These are phyloP conservation scores for Termitomyces sp. DNA, from an alignment of 768 basidiomycete genomes.

Conservation along the genomic window DNA sequence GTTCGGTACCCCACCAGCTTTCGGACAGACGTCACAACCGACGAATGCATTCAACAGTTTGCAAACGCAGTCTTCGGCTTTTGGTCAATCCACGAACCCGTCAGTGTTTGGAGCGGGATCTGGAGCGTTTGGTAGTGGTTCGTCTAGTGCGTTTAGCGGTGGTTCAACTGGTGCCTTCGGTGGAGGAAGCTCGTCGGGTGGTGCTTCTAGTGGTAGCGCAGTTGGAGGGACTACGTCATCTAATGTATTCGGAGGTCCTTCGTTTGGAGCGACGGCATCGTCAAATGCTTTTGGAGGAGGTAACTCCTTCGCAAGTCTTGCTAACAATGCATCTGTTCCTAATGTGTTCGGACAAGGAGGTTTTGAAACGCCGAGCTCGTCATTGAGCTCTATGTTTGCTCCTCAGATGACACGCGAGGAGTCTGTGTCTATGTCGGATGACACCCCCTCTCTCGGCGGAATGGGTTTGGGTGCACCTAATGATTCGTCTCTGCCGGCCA, in stretches of 20 bases:
- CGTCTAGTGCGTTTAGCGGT: constrained; percentile 16
- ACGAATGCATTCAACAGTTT: constrained; percentile 15
- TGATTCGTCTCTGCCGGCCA: constrained; percentile 20
- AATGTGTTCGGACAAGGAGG: constrained; percentile 23
- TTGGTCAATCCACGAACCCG: constrained; percentile 9
- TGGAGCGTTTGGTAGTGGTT: not conserved
- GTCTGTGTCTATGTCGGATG: constrained; percentile 44
- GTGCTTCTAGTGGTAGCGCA: constrained; percentile 16
- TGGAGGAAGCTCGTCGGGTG: constrained; percentile 2
- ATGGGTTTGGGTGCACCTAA: constrained; percentile 18
- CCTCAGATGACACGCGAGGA: constrained; percentile 35
- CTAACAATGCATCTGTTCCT: constrained; percentile 4
- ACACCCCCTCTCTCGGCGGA: constrained; percentile 27
- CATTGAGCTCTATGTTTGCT: constrained; percentile 9
- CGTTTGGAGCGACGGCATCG: constrained; percentile 13
- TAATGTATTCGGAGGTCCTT: constrained; percentile 18
- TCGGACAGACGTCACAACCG: constrained; percentile 20
- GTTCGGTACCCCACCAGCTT: constrained; percentile 12
- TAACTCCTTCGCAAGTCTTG: constrained; percentile 14
- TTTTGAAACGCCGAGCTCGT: constrained; percentile 15
- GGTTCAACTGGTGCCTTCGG: constrained; percentile 2
- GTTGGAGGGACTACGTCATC: constrained; percentile 12
- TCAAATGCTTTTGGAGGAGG: constrained; percentile 15
- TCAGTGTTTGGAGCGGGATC: constrained; percentile 4
- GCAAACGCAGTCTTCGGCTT: constrained; percentile 3